phyloP scores from a whole-genome alignment of 2,329 filamentous ascomycete genomes.

The Pseudocercospora vitis region DNA sequence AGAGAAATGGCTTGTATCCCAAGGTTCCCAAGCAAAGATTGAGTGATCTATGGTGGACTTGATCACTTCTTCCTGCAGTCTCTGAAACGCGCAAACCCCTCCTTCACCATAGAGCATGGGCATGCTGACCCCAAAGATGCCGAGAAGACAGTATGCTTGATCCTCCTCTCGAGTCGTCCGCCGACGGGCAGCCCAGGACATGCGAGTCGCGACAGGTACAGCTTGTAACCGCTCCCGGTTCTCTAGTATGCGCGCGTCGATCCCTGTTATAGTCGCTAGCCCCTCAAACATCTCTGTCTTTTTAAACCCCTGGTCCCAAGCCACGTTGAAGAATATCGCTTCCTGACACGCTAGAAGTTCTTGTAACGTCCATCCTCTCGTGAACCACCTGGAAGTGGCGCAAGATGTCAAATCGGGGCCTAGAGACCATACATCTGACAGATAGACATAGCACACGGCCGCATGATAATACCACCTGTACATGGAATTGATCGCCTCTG shows the following conservation, averaged over 20 bases:
- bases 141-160: constrained; percentile 27
- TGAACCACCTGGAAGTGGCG: constrained; percentile 4
- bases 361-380: constrained; percentile 19
- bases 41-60: constrained; percentile 22
- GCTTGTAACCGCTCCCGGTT: background rate
- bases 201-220: constrained; percentile 12
- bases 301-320: background rate
- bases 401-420: background rate
- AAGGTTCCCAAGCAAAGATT: constrained; percentile 22
- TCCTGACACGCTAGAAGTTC: constrained; percentile 17
- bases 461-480: constrained; percentile 27
- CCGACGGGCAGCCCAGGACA: constrained; percentile 24
- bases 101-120: constrained; percentile 27
- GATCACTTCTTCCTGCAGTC: constrained; percentile 28
- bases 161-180: constrained; percentile 24
- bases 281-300: background rate
- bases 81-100: constrained; percentile 17
- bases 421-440: constrained; percentile 17
- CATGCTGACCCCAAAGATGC: constrained; percentile 25
- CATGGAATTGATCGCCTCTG: constrained; percentile 23
- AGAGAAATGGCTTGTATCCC: background rate
- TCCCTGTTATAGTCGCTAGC: constrained; percentile 7
- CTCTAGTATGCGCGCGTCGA: constrained; percentile 7
- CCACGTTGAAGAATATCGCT: background rate
- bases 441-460: constrained; percentile 23